These are phyloP conservation scores for Xanthoceras sorbifolium DNA, from an alignment of 345 rosid species.

Conservation along the genomic window DNA sequence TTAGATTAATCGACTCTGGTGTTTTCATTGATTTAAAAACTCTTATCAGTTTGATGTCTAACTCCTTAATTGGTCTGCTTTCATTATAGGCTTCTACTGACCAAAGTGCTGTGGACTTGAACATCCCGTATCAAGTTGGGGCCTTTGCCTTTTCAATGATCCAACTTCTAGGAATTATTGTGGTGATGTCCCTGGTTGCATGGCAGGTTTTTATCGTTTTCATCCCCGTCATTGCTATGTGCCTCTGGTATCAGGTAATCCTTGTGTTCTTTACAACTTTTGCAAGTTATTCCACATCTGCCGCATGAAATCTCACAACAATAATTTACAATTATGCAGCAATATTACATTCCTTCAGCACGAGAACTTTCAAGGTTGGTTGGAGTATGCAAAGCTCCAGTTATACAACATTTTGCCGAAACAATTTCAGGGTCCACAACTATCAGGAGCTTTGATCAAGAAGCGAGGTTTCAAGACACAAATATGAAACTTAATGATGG, in stretches of 20 bases:
- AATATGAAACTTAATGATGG: constrained; percentile 66
- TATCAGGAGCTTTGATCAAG: constrained; percentile 80
- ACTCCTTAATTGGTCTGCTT: constrained; percentile 1
- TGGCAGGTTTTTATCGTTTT: constrained; percentile 79
- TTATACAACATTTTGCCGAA: constrained; percentile 84
- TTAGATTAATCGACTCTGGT: neutral
- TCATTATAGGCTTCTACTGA: constrained; percentile 73
- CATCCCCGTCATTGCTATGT: constrained; percentile 62
- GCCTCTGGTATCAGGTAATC: constrained; percentile 81
- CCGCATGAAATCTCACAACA: neutral
- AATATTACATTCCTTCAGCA: constrained; percentile 67
- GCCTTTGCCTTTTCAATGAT: constrained; percentile 49
- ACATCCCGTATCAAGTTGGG: constrained; percentile 48
- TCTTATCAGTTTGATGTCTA: neutral
- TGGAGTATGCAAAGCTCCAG: constrained; percentile 84
- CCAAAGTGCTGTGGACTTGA: constrained; percentile 64
- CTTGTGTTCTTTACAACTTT: neutral
- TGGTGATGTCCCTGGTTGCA: constrained; percentile 77
- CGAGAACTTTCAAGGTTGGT: constrained; percentile 72
- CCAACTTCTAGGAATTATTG: constrained; percentile 66
- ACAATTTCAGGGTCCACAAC: constrained; percentile 77
- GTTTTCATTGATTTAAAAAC: neutral
- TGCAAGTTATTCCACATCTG: neutral
- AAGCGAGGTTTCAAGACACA: constrained; percentile 59
- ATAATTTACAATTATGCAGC: constrained; percentile 41